Evolutionary conservation across 768 basidiomycete genomes (phyloP).

Genomic region (Psilocybe cubensis): DNA sequence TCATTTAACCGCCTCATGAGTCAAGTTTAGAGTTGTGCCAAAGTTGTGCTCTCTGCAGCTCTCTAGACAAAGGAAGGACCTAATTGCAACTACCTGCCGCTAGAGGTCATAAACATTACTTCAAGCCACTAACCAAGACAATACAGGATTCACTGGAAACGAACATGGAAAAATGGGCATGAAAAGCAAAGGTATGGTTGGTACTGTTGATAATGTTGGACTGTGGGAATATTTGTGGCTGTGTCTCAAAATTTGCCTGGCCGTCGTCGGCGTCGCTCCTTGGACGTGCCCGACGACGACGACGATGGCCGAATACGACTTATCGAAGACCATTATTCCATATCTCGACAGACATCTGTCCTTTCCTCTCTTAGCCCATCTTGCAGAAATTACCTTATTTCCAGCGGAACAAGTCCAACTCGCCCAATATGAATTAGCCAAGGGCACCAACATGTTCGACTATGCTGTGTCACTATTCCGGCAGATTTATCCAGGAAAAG

Average conservation of each 20-base stretch:
- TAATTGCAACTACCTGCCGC: too few species aligned
- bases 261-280: too few species aligned
- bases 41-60: too few species aligned
- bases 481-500: constrained; percentile 74
- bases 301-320: constrained; percentile 87
- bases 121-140: too few species aligned
- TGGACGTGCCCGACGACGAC: constrained; percentile 7
- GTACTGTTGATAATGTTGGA: too few species aligned
- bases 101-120: too few species aligned
- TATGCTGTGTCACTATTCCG: constrained; percentile 84
- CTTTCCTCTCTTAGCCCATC: constrained; percentile 90
- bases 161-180: too few species aligned
- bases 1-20: too few species aligned
- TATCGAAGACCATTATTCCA: constrained; percentile 88
- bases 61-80: too few species aligned
- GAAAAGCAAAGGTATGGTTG: too few species aligned
- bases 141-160: too few species aligned
- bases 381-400: constrained; percentile 76
- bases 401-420: constrained; percentile 77
- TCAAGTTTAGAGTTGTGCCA: too few species aligned
- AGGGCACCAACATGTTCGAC: constrained; percentile 98
- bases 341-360: constrained; percentile 95
- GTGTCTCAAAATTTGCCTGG: constrained; percentile 24
- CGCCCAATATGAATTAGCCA: constrained; percentile 97
- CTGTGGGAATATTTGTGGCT: constrained; percentile 19